Evolutionary conservation across 192 early-diverging fungal species (phyloP).

Genomic region (Entomortierella lignicola): DNA sequence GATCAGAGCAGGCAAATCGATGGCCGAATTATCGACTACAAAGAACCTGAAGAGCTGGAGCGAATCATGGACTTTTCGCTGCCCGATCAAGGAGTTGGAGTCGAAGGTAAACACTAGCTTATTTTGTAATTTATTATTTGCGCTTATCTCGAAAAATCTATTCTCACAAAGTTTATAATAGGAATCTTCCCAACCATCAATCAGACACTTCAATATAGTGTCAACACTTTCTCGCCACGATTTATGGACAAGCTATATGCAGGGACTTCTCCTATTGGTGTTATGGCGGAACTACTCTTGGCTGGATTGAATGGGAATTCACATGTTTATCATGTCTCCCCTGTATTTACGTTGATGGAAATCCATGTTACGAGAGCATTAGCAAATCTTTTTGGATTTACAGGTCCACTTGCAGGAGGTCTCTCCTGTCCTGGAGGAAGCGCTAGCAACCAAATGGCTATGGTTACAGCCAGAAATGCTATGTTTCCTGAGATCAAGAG

Average conservation of each 20-base stretch:
- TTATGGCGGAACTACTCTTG: slow-evolving; percentile 75
- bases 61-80: slow-evolving; percentile 61
- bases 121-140: too few relatives aligned
- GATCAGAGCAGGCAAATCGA: slow-evolving; percentile 54
- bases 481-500: slow-evolving; percentile 72
- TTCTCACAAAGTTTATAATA: too few relatives aligned
- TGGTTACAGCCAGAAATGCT: slow-evolving; percentile 78
- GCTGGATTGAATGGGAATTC: slow-evolving; percentile 81
- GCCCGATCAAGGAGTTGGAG: slow-evolving; percentile 52
- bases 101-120: slow-evolving; percentile 60
- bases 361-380: slow-evolving; percentile 62
- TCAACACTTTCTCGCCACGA: slow-evolving; percentile 73
- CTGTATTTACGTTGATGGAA: slow-evolving; percentile 79
- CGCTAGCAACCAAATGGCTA: slow-evolving; percentile 79
- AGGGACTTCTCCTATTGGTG: slow-evolving; percentile 78
- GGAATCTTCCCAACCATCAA: slow-evolving; percentile 59
- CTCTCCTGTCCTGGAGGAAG: slow-evolving; percentile 82
- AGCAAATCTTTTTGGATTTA: slow-evolving; percentile 61
- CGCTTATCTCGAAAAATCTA: too few relatives aligned
- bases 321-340: slow-evolving; percentile 82
- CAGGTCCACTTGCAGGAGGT: slow-evolving; percentile 65
- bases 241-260: slow-evolving; percentile 90
- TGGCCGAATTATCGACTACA: slow-evolving; percentile 52
- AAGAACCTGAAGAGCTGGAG: slow-evolving; percentile 58
- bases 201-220: slow-evolving; percentile 62